These are phyloP conservation scores for Paraconiothyrium sp. DNA, from an alignment of 2,329 filamentous ascomycete genomes.

Conservation along the genomic window DNA sequence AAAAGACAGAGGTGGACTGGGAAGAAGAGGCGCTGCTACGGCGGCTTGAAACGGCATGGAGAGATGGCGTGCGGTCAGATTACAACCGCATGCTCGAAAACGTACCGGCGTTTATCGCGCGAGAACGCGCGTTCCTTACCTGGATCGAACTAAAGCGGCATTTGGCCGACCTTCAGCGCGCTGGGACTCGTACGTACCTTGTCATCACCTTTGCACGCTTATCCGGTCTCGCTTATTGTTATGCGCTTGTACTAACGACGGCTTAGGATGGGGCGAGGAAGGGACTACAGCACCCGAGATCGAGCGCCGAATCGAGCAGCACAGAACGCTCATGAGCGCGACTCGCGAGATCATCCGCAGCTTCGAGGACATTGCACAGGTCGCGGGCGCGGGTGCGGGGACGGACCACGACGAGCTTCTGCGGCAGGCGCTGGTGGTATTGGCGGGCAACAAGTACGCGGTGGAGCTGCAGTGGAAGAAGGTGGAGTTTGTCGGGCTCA, in stretches of 20 bases:
- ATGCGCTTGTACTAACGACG: slow-evolving; percentile 13
- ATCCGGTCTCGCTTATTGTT: slow-evolving; percentile 8
- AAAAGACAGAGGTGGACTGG: slow-evolving; percentile 32
- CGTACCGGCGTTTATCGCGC: slow-evolving; percentile 41
- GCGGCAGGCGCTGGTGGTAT: slow-evolving; percentile 43
- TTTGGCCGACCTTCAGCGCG: slow-evolving; percentile 45
- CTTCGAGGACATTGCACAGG: slow-evolving; percentile 42
- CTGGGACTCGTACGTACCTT: slow-evolving; percentile 40
- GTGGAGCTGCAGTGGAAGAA: slow-evolving; percentile 44
- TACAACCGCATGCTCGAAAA: slow-evolving; percentile 39
- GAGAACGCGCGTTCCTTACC: slow-evolving; percentile 45
- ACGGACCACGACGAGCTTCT: slow-evolving; percentile 42
- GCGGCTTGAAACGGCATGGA: slow-evolving; percentile 42
- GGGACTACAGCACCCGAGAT: slow-evolving; percentile 39
- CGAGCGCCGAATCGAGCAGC: slow-evolving; percentile 44
- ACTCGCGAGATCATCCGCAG: slow-evolving; percentile 43
- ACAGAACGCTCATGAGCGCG: slow-evolving; percentile 44
- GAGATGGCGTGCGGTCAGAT: slow-evolving; percentile 40
- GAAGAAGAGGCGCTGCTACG: slow-evolving; percentile 44
- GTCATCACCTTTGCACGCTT: neutral
- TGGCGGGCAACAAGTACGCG: slow-evolving; percentile 45
- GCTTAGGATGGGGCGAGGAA: slow-evolving; percentile 43
- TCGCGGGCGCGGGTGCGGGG: slow-evolving; percentile 28
- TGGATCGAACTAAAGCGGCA: slow-evolving; percentile 49
- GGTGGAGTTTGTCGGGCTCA: slow-evolving; percentile 40